These are phyloP conservation scores for Eucalyptus pauciflora DNA, from an alignment of 345 rosid species.

Conservation along the genomic window DNA sequence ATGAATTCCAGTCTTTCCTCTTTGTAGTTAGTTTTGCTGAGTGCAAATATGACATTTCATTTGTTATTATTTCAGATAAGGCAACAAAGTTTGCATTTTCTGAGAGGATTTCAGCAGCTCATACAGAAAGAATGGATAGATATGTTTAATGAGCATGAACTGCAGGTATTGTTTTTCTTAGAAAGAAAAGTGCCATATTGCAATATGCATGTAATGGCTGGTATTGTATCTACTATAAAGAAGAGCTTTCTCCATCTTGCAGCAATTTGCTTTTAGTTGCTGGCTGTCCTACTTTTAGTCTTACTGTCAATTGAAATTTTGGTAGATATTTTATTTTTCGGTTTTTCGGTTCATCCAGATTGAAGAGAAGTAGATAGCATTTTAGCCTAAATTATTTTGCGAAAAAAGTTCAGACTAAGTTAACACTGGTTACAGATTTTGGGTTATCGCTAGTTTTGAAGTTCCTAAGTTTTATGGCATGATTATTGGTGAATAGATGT, in stretches of 20 bases:
- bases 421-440: background rate
- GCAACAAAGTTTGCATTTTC: slow-evolving; percentile 84
- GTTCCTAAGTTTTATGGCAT: background rate
- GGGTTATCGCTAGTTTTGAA: background rate
- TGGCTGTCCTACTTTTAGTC: background rate
- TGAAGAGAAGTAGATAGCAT: background rate
- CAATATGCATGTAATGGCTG: background rate
- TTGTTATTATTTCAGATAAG: slow-evolving; percentile 54
- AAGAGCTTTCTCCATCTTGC: background rate
- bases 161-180: slow-evolving; percentile 48
- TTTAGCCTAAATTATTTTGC: background rate
- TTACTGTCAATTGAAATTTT: background rate
- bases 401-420: background rate
- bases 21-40: background rate
- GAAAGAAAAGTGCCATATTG: background rate
- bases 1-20: background rate
- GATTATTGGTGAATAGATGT: background rate
- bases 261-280: background rate
- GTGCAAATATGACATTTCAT: background rate
- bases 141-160: slow-evolving; percentile 97
- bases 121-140: slow-evolving; percentile 90
- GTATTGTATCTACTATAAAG: background rate
- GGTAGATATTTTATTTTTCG: background rate
- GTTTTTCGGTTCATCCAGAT: background rate
- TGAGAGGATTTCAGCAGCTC: slow-evolving; percentile 96